Percentiles rank a stretch among this genome's conserved stretches.
Evolutionary conservation across 192 early-diverging fungal species (phyloP).

Genomic region (Allomyces arbusculus): DNA sequence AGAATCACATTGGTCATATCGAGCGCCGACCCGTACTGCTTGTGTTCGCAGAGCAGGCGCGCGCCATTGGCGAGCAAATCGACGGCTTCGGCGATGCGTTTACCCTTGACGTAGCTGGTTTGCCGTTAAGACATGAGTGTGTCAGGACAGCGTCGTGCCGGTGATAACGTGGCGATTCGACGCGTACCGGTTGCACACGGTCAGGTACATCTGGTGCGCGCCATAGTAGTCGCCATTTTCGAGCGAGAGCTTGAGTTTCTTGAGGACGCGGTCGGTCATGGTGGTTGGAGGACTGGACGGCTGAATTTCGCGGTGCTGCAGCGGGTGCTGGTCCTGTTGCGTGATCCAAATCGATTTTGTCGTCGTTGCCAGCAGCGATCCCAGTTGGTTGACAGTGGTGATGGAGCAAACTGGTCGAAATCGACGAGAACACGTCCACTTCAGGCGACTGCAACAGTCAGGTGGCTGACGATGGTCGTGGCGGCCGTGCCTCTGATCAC

Average conservation of each 20-base stretch:
- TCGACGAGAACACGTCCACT: too few species aligned
- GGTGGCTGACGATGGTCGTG: too few species aligned
- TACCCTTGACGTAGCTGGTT: constrained; percentile 64
- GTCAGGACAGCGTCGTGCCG: neutral
- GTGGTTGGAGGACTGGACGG: constrained; percentile 7
- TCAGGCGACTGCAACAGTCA: too few species aligned
- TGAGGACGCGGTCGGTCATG: constrained; percentile 39
- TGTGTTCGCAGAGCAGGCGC: constrained; percentile 47
- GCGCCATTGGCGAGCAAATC: constrained; percentile 63
- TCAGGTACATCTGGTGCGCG: constrained; percentile 92
- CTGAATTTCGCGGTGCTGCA: too few species aligned
- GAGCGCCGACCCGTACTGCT: constrained; percentile 60
- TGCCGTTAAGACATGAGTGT: neutral
- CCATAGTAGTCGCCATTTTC: constrained; percentile 81
- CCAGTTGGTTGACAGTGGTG: too few species aligned
- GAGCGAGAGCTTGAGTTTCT: constrained; percentile 44
- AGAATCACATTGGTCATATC: constrained; percentile 68
- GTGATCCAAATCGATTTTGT: too few species aligned
- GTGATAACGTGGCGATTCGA: neutral
- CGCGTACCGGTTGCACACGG: constrained; percentile 58
- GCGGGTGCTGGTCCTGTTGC: too few species aligned
- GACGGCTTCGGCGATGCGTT: constrained; percentile 53
- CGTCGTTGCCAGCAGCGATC: too few species aligned
- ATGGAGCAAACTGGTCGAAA: too few species aligned
- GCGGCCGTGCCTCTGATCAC: too few species aligned